Percentiles rank a stretch among this genome's conserved stretches.
These are phyloP conservation scores for Botrytis fabae DNA, from an alignment of 2,329 filamentous ascomycete species.

Conservation along the genomic window DNA sequence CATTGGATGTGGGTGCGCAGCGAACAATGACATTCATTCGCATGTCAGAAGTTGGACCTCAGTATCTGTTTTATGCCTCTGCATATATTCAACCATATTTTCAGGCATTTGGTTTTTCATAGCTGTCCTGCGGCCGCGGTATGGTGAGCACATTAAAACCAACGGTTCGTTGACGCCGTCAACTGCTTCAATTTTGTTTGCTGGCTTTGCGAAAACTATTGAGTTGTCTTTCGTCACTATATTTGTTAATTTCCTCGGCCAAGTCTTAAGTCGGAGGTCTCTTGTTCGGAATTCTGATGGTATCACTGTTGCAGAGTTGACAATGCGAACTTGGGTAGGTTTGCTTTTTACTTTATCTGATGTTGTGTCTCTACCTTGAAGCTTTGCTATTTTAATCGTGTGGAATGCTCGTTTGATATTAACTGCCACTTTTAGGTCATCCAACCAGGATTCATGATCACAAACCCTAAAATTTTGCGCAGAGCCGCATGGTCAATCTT, in stretches of 20 bases:
- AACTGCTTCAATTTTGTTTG: slow-evolving; percentile 66
- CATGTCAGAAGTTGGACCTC: slow-evolving; percentile 48
- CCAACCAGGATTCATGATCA: slow-evolving; percentile 71
- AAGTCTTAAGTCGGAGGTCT: slow-evolving; percentile 70
- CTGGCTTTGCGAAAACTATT: slow-evolving; percentile 72
- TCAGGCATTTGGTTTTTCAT: slow-evolving; percentile 67
- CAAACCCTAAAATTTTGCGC: slow-evolving; percentile 64
- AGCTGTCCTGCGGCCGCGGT: slow-evolving; percentile 62
- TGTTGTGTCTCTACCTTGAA: not conserved
- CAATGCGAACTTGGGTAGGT: slow-evolving; percentile 67
- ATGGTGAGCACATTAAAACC: slow-evolving; percentile 57
- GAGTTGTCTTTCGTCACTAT: slow-evolving; percentile 78
- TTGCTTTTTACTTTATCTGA: not conserved
- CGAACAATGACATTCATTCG: slow-evolving; percentile 35
- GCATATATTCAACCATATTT: slow-evolving; percentile 62
- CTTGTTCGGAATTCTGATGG: slow-evolving; percentile 61
- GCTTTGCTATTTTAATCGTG: not conserved
- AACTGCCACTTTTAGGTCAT: slow-evolving; percentile 61
- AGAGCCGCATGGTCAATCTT: slow-evolving; percentile 65
- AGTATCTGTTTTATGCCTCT: slow-evolving; percentile 49
- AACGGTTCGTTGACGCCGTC: slow-evolving; percentile 56
- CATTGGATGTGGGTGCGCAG: slow-evolving; percentile 27
- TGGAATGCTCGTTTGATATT: slow-evolving; percentile 57
- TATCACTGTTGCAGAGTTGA: slow-evolving; percentile 73
- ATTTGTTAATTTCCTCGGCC: slow-evolving; percentile 72